phyloP scores from a whole-genome alignment of 2,329 filamentous ascomycete genomes.

The Reticulascus tulasneorum region DNA sequence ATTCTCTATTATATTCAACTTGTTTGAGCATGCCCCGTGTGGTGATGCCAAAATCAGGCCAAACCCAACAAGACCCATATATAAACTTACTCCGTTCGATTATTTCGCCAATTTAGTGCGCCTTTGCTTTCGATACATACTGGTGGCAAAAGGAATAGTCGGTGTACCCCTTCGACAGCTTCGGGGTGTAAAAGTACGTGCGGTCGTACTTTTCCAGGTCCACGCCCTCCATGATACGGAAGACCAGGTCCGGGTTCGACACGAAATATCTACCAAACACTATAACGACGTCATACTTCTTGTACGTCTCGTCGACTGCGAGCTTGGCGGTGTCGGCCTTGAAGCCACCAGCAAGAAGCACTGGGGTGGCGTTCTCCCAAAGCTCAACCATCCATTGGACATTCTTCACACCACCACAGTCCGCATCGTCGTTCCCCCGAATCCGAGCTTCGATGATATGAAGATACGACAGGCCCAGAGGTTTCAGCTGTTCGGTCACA shows the following conservation, averaged over 20 bases:
- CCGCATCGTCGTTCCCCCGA: slow-evolving; percentile 32
- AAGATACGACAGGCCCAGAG: slow-evolving; percentile 51
- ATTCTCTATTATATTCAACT: no score
- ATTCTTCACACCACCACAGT: slow-evolving; percentile 18
- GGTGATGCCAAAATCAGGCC: no score
- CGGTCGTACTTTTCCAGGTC: slow-evolving; percentile 23
- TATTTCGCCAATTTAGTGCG: no score
- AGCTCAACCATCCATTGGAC: slow-evolving; percentile 23
- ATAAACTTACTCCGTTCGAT: no score
- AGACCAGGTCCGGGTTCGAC: slow-evolving; percentile 29
- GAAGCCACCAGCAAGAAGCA: slow-evolving; percentile 28
- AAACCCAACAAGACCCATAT: no score
- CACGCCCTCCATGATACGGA: slow-evolving; percentile 22
- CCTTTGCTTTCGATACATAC: slow-evolving; percentile 12
- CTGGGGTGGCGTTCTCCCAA: slow-evolving; percentile 26
- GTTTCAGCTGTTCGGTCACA: slow-evolving; percentile 45
- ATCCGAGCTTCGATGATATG: slow-evolving; percentile 57
- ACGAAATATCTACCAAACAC: slow-evolving; percentile 30
- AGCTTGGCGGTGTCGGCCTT: slow-evolving; percentile 18
- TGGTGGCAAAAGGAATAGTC: slow-evolving; percentile 21
- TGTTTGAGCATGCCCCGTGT: no score
- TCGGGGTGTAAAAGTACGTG: slow-evolving; percentile 22
- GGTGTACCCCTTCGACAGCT: slow-evolving; percentile 16
- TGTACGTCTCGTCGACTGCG: slow-evolving; percentile 19
- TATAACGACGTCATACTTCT: slow-evolving; percentile 21